Evolutionary conservation across 2,329 filamentous ascomycete species (phyloP).

Genomic region (Endocalyx cinctus): DNA sequence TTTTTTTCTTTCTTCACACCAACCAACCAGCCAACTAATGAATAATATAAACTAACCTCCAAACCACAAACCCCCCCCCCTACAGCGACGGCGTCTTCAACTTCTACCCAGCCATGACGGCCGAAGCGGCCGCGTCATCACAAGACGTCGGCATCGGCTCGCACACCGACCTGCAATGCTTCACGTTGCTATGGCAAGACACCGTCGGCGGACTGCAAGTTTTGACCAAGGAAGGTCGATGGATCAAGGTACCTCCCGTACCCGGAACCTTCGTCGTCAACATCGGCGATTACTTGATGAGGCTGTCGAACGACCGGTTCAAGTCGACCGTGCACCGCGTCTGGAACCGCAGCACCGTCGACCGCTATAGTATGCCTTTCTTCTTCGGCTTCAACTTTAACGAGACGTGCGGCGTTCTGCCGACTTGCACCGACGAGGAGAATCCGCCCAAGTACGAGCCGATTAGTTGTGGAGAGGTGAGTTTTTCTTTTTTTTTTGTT

Average conservation of each 20-base stretch:
- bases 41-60: too few species aligned
- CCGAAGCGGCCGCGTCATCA: constrained; percentile 15
- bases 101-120: constrained; percentile 35
- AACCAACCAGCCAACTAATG: too few species aligned
- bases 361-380: constrained; percentile 37
- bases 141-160: constrained; percentile 32
- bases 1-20: too few species aligned
- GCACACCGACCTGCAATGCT: constrained; percentile 45
- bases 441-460: constrained; percentile 5
- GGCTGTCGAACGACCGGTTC: constrained; percentile 38
- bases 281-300: constrained; percentile 38
- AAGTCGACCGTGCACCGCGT: constrained; percentile 37
- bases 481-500: too few species aligned
- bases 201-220: constrained; percentile 39
- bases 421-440: constrained; percentile 1
- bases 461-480: constrained; percentile 3
- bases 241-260: constrained; percentile 39
- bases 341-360: constrained; percentile 29
- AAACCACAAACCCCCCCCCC: constrained; percentile 24
- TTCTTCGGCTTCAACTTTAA: constrained; percentile 34
- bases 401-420: constrained; percentile 35
- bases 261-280: constrained; percentile 41
- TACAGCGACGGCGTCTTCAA: constrained; percentile 31
- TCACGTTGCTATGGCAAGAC: constrained; percentile 44
- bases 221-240: constrained; percentile 37